Evolutionary conservation across 1,139 yeast species (phyloP).

Genomic region (Candida sojae): DNA sequence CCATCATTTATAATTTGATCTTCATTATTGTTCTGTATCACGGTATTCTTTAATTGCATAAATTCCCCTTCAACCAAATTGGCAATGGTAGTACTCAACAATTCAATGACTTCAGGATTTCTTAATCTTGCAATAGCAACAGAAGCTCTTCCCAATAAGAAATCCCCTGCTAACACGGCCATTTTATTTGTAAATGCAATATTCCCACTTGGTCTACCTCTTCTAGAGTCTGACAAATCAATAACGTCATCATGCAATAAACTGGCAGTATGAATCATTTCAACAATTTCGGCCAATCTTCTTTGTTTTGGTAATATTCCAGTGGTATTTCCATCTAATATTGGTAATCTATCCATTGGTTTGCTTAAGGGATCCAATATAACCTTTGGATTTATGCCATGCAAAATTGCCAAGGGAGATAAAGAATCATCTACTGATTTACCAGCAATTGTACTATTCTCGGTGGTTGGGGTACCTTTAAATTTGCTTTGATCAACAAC

Average conservation of each 20-base stretch:
- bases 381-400: slow-evolving; percentile 83
- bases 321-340: slow-evolving; percentile 58
- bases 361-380: slow-evolving; percentile 80
- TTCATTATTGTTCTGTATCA: slow-evolving; percentile 49
- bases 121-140: slow-evolving; percentile 91
- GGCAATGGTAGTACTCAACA: slow-evolving; percentile 93
- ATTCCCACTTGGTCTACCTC: slow-evolving; percentile 91
- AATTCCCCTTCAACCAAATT: slow-evolving; percentile 97
- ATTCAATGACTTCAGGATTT: slow-evolving; percentile 96
- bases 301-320: slow-evolving; percentile 86
- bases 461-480: slow-evolving; percentile 49
- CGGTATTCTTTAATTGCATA: slow-evolving; percentile 95
- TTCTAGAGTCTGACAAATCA: slow-evolving; percentile 85
- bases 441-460: slow-evolving; percentile 48
- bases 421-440: slow-evolving; percentile 59
- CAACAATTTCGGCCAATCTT: slow-evolving; percentile 94
- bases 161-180: slow-evolving; percentile 98
- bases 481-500: slow-evolving; percentile 65
- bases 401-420: slow-evolving; percentile 79
- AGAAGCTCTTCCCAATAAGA: slow-evolving; percentile 91
- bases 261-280: slow-evolving; percentile 98
- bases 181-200: slow-evolving; percentile 93
- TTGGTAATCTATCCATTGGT: slow-evolving; percentile 74
- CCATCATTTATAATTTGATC: slow-evolving; percentile 50
- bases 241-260: slow-evolving; percentile 95